Percentiles rank a stretch among this genome's conserved stretches.
Evolutionary conservation across 352 stramenopile species (phyloP).

Genomic region (Pythium dissimile): DNA sequence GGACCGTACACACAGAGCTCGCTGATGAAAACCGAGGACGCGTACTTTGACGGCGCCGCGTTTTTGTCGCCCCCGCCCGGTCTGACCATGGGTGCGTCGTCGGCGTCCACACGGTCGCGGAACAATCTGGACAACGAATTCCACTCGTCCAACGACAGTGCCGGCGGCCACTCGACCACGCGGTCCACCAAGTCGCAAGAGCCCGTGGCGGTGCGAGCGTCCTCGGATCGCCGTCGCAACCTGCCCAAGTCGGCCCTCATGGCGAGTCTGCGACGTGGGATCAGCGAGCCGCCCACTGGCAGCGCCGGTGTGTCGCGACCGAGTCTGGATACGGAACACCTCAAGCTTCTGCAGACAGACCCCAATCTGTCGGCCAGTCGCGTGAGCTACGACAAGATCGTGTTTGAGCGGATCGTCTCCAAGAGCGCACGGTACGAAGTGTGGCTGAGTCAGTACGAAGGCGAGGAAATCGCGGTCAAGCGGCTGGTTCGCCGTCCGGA

Average conservation of each 20-base stretch:
- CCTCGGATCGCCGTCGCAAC: conserved; percentile 13
- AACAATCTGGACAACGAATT: conserved; percentile 17
- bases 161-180: conserved; percentile 1
- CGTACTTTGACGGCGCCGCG: conserved; percentile 15
- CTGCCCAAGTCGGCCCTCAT: conserved; percentile 17
- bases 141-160: conserved; percentile 19
- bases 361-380: conserved; percentile 21
- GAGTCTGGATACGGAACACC: conserved; percentile 25
- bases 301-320: conserved; percentile 3
- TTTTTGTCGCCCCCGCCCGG: conserved; percentile 17
- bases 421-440: conserved; percentile 33
- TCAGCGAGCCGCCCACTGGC: conserved; percentile 16
- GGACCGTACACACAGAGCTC: conserved; percentile 17
- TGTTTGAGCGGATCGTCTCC: conserved; percentile 25
- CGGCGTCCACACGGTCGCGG: background rate
- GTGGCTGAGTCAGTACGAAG: conserved; percentile 44
- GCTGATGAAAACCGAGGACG: conserved; percentile 16
- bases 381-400: conserved; percentile 29
- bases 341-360: conserved; percentile 26
- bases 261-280: conserved; percentile 18
- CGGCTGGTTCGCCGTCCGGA: conserved; percentile 28
- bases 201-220: conserved; percentile 2
- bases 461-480: conserved; percentile 39
- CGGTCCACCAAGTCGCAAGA: background rate
- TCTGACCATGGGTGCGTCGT: background rate